Base-by-base conservation (phyloP, 148 eudicot species). In the Rhododendron vialii region DNA sequence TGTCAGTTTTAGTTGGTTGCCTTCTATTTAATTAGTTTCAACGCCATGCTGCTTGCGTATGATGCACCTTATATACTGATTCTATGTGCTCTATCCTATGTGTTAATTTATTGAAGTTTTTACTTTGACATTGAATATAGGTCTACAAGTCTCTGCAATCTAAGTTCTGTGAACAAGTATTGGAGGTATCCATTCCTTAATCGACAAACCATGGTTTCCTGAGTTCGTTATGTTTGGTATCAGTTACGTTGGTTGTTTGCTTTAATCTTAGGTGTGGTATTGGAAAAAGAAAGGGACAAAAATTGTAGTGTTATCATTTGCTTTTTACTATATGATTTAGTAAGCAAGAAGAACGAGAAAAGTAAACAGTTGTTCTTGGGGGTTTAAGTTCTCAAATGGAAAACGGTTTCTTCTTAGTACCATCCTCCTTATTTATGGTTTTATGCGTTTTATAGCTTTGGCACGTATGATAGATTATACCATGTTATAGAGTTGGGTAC, bases 121-220 rank as follows among this genome's bases (percentile, higher is more conserved):
- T 18, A 24, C 45, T 13, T 47, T 26, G 53, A 59, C 45, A 53
- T 84, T 82, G 51, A 84, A 73, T 86, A 38, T 45, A 95, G 98
- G 96, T 95, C 24, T 96, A 92, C 91, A 96, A 95, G 90, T 92
- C 96, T 78, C 85, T 92, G 24, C 94, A 87, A 83, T 90, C 94
- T 4, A 95, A 94, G 87, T 91, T 90, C 89, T 95, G 94, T 53
- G 90, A 92, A 83, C 98, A 95, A 90, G 78, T 88, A 65, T 88
- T 93, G 89, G 95, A 96, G 98, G 98, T 96, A 94, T 89, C 61
- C 7, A 2, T 55, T 15, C 61, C 61, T 55, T 55, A 55, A 17
- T 55, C 22, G 6, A 55, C 61, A 55, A 55, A 17, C 61, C 61
- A 15, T 55, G 20, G 22, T 55, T 17, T 55, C 61, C 22, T 55